phyloP scores from a whole-genome alignment of 371 early-diverging fungal species.

The Capillidium heterosporum region DNA sequence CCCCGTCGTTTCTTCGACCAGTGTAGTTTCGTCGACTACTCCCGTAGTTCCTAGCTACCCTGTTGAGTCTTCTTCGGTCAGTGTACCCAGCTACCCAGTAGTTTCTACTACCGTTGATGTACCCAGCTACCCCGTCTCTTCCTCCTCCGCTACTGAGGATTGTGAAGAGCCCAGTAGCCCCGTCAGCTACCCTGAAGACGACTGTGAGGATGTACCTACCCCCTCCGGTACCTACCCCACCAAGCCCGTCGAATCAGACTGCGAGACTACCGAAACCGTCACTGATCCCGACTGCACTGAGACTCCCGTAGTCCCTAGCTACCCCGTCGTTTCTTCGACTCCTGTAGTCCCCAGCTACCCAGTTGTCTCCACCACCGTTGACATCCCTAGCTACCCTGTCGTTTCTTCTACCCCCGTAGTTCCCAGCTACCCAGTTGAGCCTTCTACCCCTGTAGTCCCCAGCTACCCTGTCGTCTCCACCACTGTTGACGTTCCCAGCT shows the following conservation, averaged over 20 bases:
- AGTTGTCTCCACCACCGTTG: neutral
- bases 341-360: neutral
- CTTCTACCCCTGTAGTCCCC: too few relatives aligned
- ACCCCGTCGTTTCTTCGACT: neutral
- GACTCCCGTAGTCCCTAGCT: neutral
- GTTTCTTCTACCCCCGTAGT: neutral
- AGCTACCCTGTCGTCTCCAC: neutral
- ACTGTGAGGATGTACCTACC: neutral
- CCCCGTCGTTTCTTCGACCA: neutral
- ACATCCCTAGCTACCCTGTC: neutral
- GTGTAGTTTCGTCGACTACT: neutral
- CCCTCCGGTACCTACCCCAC: neutral
- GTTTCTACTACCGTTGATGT: neutral
- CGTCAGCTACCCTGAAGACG: neutral
- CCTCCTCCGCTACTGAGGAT: neutral
- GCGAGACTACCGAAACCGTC: neutral
- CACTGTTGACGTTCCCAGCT: neutral
- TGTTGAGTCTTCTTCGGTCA: constrained; percentile 5
- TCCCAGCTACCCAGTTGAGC: neutral
- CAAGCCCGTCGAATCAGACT: neutral
- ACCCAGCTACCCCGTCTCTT: neutral
- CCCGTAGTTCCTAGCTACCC: neutral
- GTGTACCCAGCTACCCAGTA: neutral
- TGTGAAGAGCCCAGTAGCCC: too few relatives aligned
- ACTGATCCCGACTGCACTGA: neutral